Evolutionary conservation across 345 rosid species (phyloP), one percentile per base, ranked within the genome.

Genomic region (Gynandropsis gynandra): DNA sequence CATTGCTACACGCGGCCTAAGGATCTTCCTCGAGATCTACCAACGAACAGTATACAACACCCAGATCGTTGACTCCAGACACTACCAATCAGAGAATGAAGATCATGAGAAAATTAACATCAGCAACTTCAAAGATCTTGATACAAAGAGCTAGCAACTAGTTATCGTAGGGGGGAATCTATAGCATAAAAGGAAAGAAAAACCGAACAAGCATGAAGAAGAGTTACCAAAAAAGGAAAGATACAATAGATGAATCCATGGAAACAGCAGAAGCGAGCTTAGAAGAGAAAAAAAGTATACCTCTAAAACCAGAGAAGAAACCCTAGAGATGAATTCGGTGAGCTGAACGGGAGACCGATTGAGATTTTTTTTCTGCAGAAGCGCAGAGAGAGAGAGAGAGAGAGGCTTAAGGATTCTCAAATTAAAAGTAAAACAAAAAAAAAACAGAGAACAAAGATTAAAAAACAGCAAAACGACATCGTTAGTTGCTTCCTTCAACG

Each of bases 401-500:
- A 56, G 37, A 17, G 34, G 20, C 13, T 17, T n/a, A 17, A 24
- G 37, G 21, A 57, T 19, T 8, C n/a, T n/a, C n/a, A n/a, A 56
- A 34, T 24, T 57, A 11, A 57, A 57, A 45, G 51, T 44, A 31
- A 1, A 1, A 16, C 27, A 42, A 24, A 24, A 50, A 42, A 39
- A 48, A 42, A 40, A 36, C 31, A 60, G 64, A 41, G 7, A 41
- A 48, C 50, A 50, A 56, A 32, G 24, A 44, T 65, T 29, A 51
- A 58, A 34, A n/a, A 39, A 63, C 13, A 63, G 56, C 56, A 57
- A 57, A 44, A 52, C 70, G 64, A 50, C 58, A 45, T 44, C 44
- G 46, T 58, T 59, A n/a, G 70, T 58, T 58, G 65, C 70, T 56
- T 58, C 50, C 65, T 50, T 58, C 65, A 12, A 65, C 70, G 70